Percentiles rank a stretch among this genome's conserved stretches.
Conservation (phyloP, 768 basidiomycete species). For the Cystobasidium tubakii region DNA sequence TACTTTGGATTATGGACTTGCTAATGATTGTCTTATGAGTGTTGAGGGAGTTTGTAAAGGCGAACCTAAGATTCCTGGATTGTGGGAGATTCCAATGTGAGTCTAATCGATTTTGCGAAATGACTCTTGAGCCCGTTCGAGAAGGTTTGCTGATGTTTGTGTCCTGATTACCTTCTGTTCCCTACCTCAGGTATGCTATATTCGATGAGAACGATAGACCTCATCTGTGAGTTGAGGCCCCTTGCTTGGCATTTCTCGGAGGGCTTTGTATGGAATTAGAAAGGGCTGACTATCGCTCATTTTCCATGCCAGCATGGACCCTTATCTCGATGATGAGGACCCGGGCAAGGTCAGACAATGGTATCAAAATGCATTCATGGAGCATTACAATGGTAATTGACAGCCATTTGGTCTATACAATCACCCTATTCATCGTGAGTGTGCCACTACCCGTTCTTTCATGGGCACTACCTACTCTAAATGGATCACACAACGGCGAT, state of each 20-base stretch:
- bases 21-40: constrained; percentile 63
- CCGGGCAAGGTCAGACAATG: constrained; percentile 53
- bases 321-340: constrained; percentile 57
- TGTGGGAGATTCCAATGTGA: constrained; percentile 76
- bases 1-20: constrained; percentile 70
- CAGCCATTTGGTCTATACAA: constrained; percentile 76
- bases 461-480: too few species aligned
- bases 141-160: constrained; percentile 52
- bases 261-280: too few species aligned
- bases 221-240: constrained; percentile 7
- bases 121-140: too few species aligned
- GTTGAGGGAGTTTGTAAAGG: constrained; percentile 61
- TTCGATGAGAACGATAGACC: constrained; percentile 22
- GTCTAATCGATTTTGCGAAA: constrained; percentile 48
- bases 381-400: constrained; percentile 59
- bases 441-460: not conserved
- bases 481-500: too few species aligned
- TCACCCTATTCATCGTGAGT: constrained; percentile 63
- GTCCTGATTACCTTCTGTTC: not conserved
- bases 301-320: constrained; percentile 63
- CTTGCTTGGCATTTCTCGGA: too few species aligned
- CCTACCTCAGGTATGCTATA: constrained; percentile 21
- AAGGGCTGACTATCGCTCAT: too few species aligned
- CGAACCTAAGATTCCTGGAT: constrained; percentile 64
- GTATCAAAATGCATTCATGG: constrained; percentile 68